These are phyloP conservation scores for Myriosclerotinia scirpicola DNA, from an alignment of 2,329 filamentous ascomycete species.

Conservation along the genomic window DNA sequence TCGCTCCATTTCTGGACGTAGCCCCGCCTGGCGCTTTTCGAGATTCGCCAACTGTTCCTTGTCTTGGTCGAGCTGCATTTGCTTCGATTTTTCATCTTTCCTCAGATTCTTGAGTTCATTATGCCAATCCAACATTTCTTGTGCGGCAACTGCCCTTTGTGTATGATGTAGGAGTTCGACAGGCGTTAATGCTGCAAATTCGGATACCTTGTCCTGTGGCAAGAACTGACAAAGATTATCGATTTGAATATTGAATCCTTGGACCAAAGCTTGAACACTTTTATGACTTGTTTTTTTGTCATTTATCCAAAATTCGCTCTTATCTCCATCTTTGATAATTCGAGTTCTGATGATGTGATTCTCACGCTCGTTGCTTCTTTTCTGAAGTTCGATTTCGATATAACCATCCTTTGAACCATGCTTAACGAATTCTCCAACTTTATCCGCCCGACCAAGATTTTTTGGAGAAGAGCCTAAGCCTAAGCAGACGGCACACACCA, in stretches of 20 bases:
- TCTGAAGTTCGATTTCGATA: constrained; percentile 89
- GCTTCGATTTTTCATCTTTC: constrained; percentile 64
- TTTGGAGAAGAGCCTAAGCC: constrained; percentile 82
- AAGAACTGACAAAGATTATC: constrained; percentile 98
- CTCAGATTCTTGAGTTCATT: constrained; percentile 70
- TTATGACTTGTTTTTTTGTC: constrained; percentile 62
- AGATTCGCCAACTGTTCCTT: constrained; percentile 64
- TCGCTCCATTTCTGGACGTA: constrained; percentile 80
- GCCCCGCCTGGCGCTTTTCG: constrained; percentile 68
- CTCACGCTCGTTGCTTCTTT: constrained; percentile 53
- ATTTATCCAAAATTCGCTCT: constrained; percentile 75
- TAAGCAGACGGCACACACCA: constrained; percentile 94
- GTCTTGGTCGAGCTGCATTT: constrained; percentile 58
- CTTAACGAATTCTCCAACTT: constrained; percentile 89
- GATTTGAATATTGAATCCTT: constrained; percentile 81
- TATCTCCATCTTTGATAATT: constrained; percentile 82
- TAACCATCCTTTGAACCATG: constrained; percentile 74
- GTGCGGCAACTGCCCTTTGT: constrained; percentile 80
- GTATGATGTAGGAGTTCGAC: constrained; percentile 83
- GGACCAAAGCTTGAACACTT: constrained; percentile 65
- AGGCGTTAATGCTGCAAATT: constrained; percentile 83
- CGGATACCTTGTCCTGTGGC: constrained; percentile 91
- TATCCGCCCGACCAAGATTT: constrained; percentile 81
- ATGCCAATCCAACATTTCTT: constrained; percentile 79
- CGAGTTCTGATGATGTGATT: constrained; percentile 75